A percentile compares a stretch with the other conserved stretches of the same genome.
phyloP scores from a whole-genome alignment of 495 filamentous ascomycete genomes.

The Podospora appendiculata region DNA sequence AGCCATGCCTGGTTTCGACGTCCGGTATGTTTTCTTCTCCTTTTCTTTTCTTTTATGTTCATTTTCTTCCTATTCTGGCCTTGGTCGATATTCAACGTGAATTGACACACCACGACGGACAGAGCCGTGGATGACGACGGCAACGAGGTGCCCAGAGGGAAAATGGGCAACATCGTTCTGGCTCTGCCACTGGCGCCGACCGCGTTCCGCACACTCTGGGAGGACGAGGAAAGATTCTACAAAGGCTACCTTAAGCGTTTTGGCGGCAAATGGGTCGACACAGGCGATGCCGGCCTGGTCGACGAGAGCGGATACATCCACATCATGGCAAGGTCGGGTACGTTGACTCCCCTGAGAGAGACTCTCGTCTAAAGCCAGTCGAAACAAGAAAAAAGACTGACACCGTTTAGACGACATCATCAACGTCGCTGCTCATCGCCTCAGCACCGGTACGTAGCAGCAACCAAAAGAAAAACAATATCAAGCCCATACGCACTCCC shows the following conservation, averaged over 20 bases:
- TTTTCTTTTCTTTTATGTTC: too few species aligned
- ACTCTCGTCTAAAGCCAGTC: neutral
- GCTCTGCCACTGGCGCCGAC: conserved; percentile 76
- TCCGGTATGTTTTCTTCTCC: conserved; percentile 21
- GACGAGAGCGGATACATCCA: conserved; percentile 77
- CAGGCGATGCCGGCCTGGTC: conserved; percentile 81
- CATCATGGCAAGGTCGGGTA: conserved; percentile 67
- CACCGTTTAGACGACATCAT: conserved; percentile 68
- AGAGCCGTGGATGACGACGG: conserved; percentile 71
- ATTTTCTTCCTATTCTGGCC: too few species aligned
- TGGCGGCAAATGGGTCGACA: conserved; percentile 73
- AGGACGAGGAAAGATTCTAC: conserved; percentile 78
- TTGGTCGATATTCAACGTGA: too few species aligned
- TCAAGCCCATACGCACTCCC: neutral
- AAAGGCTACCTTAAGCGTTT: conserved; percentile 75
- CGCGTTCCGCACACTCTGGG: conserved; percentile 76
- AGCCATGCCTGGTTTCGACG: conserved; percentile 84
- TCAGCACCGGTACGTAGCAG: conserved; percentile 88
- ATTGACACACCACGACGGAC: too few species aligned
- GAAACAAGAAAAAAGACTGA: neutral
- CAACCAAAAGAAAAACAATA: conserved; percentile 5
- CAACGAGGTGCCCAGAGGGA: conserved; percentile 52
- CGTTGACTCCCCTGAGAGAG: neutral
- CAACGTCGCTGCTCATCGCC: conserved; percentile 89
- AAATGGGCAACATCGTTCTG: conserved; percentile 90